Evolutionary conservation across 2,329 filamentous ascomycete genomes (phyloP), one percentile per base, ranked within the genome.

Genomic region (Aphanoascus verrucosus): DNA sequence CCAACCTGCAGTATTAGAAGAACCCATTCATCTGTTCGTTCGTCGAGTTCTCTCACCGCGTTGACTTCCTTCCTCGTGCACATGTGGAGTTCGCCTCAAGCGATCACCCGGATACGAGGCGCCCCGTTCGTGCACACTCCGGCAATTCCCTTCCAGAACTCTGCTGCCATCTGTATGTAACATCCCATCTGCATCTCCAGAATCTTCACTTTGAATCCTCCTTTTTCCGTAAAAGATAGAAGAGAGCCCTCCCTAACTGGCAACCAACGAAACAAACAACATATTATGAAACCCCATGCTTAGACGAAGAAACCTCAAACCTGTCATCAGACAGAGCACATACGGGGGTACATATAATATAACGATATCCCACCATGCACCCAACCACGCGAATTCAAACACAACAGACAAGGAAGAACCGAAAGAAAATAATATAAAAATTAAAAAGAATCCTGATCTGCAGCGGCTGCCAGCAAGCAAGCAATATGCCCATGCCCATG

Each of bases 41-140:
- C 23, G 7, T 3, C 23, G 23, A 28, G n/a, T 41, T 41, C 19
- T 41, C 38, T 15, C 38, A 19, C 19, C 23, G 7, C 7, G 23
- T 28, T 28, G 3, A 28, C 7, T 28, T n/a, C n/a, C 14, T 5
- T 6, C 14, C 40, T 42, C 40, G 5, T 9, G 40, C 17, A n/a
- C 40, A 42, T 42, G 40, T 45, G 44, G 44, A 47, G 31, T 35
- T 15, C 23, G n/a, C 20, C 15, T 15, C 46, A 49, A 50, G 20
- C 38, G 37, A 50, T 50, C 48, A 50, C 48, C 48, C 48, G 48
- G 48, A 50, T 50, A 50, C 48, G 48, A 50, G 38, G 38, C 19
- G 15, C 37, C 48, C 40, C 28, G n/a, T 42, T 35, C 42, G 12
- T 20, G 20, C 32, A 48, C 35, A 41, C 35, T 31, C 23, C 15